Conservation (phyloP, 768 basidiomycete genomes). For the Boletus sp. region DNA sequence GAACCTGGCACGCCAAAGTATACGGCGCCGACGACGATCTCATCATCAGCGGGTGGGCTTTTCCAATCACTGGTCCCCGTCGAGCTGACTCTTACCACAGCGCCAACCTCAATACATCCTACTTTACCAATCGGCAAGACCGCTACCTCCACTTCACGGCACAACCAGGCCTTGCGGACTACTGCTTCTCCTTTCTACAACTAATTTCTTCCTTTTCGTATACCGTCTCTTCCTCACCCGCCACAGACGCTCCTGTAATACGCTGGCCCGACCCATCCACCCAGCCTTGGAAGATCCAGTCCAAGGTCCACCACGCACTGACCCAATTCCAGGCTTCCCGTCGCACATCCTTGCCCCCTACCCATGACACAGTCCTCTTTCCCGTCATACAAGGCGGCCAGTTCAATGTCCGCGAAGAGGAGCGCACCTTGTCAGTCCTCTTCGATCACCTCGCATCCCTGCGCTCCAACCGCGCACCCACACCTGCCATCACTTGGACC, state of each 20-base stretch:
- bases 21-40: slow-evolving; percentile 93
- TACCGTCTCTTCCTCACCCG: slow-evolving; percentile 31
- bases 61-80: background rate
- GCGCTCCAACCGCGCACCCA: slow-evolving; percentile 5
- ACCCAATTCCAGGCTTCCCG: slow-evolving; percentile 54
- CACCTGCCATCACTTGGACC: slow-evolving; percentile 74
- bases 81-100: slow-evolving; percentile 38
- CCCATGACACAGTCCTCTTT: slow-evolving; percentile 53
- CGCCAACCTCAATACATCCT: slow-evolving; percentile 89
- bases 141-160: slow-evolving; percentile 77
- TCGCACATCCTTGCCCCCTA: slow-evolving; percentile 6
- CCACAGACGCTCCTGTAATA: slow-evolving; percentile 46
- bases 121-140: slow-evolving; percentile 94
- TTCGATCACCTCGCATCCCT: slow-evolving; percentile 47
- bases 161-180: slow-evolving; percentile 67
- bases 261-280: slow-evolving; percentile 63
- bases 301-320: slow-evolving; percentile 55
- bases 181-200: slow-evolving; percentile 77
- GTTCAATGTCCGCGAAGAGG: slow-evolving; percentile 84
- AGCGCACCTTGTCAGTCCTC: slow-evolving; percentile 53
- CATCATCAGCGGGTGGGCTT: slow-evolving; percentile 83
- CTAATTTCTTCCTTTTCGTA: slow-evolving; percentile 74
- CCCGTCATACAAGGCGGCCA: slow-evolving; percentile 91
- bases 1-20: slow-evolving; percentile 96
- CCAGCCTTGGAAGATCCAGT: slow-evolving; percentile 69